Evolutionary conservation across 2,329 filamentous ascomycete genomes (phyloP).

Genomic region (Alternaria consortialis): DNA sequence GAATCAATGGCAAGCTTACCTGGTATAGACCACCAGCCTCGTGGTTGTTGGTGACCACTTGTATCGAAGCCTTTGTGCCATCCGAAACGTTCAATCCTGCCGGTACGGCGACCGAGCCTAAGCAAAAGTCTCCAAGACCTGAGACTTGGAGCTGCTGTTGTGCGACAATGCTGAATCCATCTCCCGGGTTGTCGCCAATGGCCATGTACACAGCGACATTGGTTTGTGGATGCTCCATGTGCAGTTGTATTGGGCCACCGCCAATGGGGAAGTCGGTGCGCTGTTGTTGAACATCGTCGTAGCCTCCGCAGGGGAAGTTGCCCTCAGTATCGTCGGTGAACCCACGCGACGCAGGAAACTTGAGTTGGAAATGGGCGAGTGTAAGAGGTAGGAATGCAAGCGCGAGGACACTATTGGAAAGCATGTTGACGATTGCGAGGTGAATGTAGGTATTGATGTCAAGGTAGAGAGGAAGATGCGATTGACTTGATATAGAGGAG

Average conservation of each 20-base stretch:
- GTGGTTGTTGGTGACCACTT: slow-evolving; percentile 72
- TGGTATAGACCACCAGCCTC: slow-evolving; percentile 71
- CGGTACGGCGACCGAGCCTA: slow-evolving; percentile 67
- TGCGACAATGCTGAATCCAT: slow-evolving; percentile 75
- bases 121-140: slow-evolving; percentile 71
- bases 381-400: slow-evolving; percentile 56
- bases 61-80: slow-evolving; percentile 71
- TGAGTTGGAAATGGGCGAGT: slow-evolving; percentile 65
- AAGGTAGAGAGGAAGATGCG: neutral
- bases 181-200: slow-evolving; percentile 61
- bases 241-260: slow-evolving; percentile 62
- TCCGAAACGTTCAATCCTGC: slow-evolving; percentile 61
- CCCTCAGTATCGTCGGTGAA: slow-evolving; percentile 58
- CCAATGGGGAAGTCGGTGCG: slow-evolving; percentile 61
- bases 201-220: slow-evolving; percentile 64
- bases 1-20: slow-evolving; percentile 44
- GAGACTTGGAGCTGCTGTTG: slow-evolving; percentile 68
- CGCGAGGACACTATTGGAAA: slow-evolving; percentile 46
- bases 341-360: slow-evolving; percentile 62
- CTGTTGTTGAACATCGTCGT: slow-evolving; percentile 53
- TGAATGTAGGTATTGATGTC: slow-evolving; percentile 3
- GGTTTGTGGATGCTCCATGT: slow-evolving; percentile 62
- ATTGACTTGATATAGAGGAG: neutral
- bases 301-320: slow-evolving; percentile 62
- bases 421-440: slow-evolving; percentile 36